Conservation (phyloP, 768 basidiomycete species). For the Auriscalpium vulgare region DNA sequence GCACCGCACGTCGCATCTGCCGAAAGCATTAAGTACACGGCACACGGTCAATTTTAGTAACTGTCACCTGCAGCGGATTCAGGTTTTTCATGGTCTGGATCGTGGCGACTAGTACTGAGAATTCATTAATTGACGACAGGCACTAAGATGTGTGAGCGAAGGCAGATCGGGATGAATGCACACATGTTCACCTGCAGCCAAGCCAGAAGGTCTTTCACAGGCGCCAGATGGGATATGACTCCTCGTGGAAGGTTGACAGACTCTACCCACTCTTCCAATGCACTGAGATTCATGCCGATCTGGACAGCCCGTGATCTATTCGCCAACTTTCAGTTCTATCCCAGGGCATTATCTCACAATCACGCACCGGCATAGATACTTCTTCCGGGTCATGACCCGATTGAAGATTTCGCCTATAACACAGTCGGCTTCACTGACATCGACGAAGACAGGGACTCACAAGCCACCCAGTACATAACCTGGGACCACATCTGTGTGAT, state of each 20-base stretch:
- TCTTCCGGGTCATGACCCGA: conserved; percentile 82
- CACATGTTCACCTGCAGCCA: conserved; percentile 60
- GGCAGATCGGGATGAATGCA: not conserved
- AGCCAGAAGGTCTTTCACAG: conserved; percentile 73
- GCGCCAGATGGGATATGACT: conserved; percentile 72
- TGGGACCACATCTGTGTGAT: conserved; percentile 93
- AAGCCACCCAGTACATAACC: conserved; percentile 96
- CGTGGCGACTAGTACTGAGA: conserved; percentile 80
- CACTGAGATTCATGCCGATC: conserved; percentile 78
- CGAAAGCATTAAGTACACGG: not conserved
- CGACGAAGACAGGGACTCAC: conserved; percentile 42
- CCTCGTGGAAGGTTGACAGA: conserved; percentile 73
- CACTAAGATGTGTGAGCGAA: conserved; percentile 38
- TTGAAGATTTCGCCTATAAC: conserved; percentile 74
- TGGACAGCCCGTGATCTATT: conserved; percentile 77
- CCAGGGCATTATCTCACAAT: not conserved
- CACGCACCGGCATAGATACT: conserved; percentile 80
- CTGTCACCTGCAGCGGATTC: conserved; percentile 83
- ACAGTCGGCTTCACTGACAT: conserved; percentile 11
- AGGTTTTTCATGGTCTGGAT: conserved; percentile 81
- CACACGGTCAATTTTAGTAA: not conserved
- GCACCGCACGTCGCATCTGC: conserved; percentile 88
- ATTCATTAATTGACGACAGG: conserved; percentile 80
- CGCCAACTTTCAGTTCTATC: not conserved
- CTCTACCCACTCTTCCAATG: conserved; percentile 88